Percentiles rank a stretch among this genome's conserved stretches.
Evolutionary conservation across 345 rosid species (phyloP).

Genomic region (Cardiospermum halicacabum): DNA sequence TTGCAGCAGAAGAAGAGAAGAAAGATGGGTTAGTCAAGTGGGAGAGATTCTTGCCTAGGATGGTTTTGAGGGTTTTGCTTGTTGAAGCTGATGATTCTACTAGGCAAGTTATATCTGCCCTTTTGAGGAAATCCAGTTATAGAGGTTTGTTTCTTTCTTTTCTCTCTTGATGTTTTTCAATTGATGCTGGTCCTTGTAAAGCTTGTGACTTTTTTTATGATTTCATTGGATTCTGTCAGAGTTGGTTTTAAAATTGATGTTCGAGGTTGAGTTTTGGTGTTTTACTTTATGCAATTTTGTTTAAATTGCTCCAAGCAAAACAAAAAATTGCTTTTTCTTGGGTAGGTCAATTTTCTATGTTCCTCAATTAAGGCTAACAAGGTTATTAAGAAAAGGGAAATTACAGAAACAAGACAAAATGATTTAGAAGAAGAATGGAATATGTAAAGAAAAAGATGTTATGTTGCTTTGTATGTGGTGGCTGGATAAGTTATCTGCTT

Average conservation of each 20-base stretch:
- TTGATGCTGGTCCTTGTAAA: background rate
- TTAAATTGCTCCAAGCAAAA: background rate
- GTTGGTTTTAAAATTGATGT: too few species aligned
- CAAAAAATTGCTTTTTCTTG: background rate
- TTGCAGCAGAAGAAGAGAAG: background rate
- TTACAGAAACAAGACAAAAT: background rate
- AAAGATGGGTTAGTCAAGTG: constrained; percentile 45
- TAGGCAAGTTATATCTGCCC: constrained; percentile 78
- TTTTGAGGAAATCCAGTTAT: constrained; percentile 83
- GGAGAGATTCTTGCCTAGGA: constrained; percentile 68
- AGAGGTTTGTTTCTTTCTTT: constrained; percentile 45
- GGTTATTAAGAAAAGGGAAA: background rate
- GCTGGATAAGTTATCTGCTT: background rate
- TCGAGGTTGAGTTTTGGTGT: background rate
- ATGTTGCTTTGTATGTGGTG: background rate
- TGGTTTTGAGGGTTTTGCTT: constrained; percentile 65
- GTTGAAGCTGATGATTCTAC: constrained; percentile 97
- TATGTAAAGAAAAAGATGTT: background rate
- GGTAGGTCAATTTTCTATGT: background rate
- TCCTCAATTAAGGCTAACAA: background rate
- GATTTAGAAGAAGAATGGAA: background rate
- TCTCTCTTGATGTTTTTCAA: background rate
- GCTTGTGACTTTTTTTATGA: background rate
- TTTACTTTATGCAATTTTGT: background rate
- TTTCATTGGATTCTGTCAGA: constrained; percentile 5